Percentiles rank a stretch among this genome's conserved stretches.
Conservation (phyloP, 2,329 filamentous ascomycete species). For the Trichoderma pleuroti region DNA sequence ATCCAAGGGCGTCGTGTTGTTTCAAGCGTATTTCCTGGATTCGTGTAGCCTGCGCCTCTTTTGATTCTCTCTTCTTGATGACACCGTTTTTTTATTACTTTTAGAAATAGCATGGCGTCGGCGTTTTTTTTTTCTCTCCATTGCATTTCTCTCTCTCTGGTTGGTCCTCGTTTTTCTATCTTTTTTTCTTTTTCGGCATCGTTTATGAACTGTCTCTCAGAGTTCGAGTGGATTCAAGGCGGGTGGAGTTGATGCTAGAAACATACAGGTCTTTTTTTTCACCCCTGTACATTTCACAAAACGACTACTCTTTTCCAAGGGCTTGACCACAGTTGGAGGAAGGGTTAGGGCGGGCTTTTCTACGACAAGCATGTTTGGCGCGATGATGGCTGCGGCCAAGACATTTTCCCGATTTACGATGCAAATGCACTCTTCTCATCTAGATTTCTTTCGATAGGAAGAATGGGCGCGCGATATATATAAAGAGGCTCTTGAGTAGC, state of each 20-base stretch:
- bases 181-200: background rate
- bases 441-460: background rate
- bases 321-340: background rate
- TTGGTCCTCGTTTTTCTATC: background rate
- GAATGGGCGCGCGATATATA: background rate
- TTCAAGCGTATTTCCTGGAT: conserved; percentile 19
- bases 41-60: conserved; percentile 4
- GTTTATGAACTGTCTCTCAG: background rate
- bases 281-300: background rate
- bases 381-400: background rate
- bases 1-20: conserved; percentile 16
- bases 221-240: background rate
- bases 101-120: conserved; percentile 19
- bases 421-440: background rate
- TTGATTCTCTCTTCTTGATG: background rate
- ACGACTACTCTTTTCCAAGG: background rate
- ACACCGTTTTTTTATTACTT: background rate
- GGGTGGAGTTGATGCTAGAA: background rate
- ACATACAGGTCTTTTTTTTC: background rate
- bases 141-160: background rate
- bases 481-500: background rate
- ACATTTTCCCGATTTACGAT: background rate
- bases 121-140: conserved; percentile 14
- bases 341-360: background rate
- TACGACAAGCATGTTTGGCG: background rate